Evolutionary conservation across 805 yeast genomes (phyloP).

Genomic region (Kuraishia hungarica): DNA sequence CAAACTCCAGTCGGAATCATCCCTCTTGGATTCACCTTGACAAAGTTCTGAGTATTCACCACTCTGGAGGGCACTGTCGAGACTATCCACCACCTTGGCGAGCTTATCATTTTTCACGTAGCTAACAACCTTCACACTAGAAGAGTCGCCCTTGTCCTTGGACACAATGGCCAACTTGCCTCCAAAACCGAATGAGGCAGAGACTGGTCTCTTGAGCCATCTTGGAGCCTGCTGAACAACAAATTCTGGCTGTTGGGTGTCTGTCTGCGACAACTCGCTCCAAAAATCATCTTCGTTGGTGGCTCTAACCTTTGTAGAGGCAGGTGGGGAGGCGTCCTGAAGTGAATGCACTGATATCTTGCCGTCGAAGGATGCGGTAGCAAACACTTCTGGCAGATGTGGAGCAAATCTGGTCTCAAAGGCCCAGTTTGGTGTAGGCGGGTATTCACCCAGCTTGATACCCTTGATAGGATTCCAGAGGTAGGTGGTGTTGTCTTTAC

Average conservation of each 20-base stretch:
- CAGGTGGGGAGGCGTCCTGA: slow-evolving; percentile 73
- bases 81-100: slow-evolving; percentile 26
- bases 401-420: slow-evolving; percentile 88
- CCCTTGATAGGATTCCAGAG: slow-evolving; percentile 88
- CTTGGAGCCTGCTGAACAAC: slow-evolving; percentile 74
- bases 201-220: slow-evolving; percentile 73
- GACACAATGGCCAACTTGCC: slow-evolving; percentile 61
- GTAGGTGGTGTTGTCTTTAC: slow-evolving; percentile 80
- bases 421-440: slow-evolving; percentile 90
- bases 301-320: slow-evolving; percentile 30
- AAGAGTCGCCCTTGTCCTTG: slow-evolving; percentile 26
- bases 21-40: slow-evolving; percentile 31
- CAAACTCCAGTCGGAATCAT: slow-evolving; percentile 58
- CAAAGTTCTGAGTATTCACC: slow-evolving; percentile 48
- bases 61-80: slow-evolving; percentile 49
- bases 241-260: slow-evolving; percentile 66
- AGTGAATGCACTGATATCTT: slow-evolving; percentile 73
- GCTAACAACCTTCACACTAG: slow-evolving; percentile 34
- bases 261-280: slow-evolving; percentile 64
- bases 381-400: slow-evolving; percentile 78
- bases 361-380: slow-evolving; percentile 83
- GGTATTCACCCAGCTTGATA: slow-evolving; percentile 72
- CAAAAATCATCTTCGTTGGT: slow-evolving; percentile 73
- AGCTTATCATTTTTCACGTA: slow-evolving; percentile 28
- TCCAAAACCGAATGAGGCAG: slow-evolving; percentile 88